These are phyloP conservation scores for Vigna nakashimae DNA, from an alignment of 306 rosid species.

Conservation along the genomic window DNA sequence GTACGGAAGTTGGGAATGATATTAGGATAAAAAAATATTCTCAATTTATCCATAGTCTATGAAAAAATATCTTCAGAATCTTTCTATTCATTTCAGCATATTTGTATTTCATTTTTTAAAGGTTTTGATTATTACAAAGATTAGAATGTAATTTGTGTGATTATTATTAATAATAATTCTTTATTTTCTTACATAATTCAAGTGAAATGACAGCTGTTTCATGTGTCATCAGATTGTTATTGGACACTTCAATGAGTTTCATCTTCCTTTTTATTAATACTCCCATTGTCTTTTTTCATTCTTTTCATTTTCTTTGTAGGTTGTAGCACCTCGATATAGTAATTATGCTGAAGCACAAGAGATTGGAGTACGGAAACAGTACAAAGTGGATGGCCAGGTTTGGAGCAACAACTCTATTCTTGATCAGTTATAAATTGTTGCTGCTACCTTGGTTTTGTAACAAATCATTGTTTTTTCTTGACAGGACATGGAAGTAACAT, in stretches of 20 bases:
- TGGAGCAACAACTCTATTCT: constrained; percentile 46
- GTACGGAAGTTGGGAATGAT: too few relatives aligned
- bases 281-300: constrained; percentile 13
- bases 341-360: constrained; percentile 68
- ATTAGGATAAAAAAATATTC: too few relatives aligned
- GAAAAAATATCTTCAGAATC: too few relatives aligned
- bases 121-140: too few relatives aligned
- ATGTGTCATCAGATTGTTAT: constrained; percentile 8
- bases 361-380: constrained; percentile 67
- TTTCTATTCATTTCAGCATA: too few relatives aligned
- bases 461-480: constrained; percentile 38
- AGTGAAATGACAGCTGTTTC: not conserved
- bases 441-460: constrained; percentile 34
- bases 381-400: constrained; percentile 86
- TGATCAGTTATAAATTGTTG: constrained; percentile 8
- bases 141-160: too few relatives aligned
- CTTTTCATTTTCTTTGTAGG: constrained; percentile 57
- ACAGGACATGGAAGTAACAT: constrained; percentile 84
- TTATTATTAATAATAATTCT: too few relatives aligned
- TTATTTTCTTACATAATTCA: too few relatives aligned
- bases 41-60: too few relatives aligned
- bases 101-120: too few relatives aligned
- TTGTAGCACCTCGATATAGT: constrained; percentile 79
- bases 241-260: constrained; percentile 2
- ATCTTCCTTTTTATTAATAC: constrained; percentile 11